phyloP scores from a whole-genome alignment of 2,329 filamentous ascomycete species.

The Sporothrix schenckii region DNA sequence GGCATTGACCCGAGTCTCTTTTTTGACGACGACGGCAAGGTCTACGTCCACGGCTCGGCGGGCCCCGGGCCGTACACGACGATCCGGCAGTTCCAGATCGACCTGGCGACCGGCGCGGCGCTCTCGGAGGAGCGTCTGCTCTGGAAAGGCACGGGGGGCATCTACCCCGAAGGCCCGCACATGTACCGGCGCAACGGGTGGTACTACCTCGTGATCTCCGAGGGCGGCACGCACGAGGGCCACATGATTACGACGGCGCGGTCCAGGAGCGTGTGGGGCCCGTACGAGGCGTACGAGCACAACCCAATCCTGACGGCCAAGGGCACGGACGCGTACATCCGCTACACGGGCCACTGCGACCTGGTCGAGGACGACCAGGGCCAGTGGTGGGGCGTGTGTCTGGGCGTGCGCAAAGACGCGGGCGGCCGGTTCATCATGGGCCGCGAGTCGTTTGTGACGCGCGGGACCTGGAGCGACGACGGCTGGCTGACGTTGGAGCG shows the following conservation, averaged over 20 bases:
- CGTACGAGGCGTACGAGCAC: constrained; percentile 13
- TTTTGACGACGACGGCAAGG: constrained; percentile 19
- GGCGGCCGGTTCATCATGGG: constrained; percentile 24
- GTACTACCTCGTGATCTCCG: constrained; percentile 4
- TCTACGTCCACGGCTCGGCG: constrained; percentile 1
- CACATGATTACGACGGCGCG: constrained; percentile 23
- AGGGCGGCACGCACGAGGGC: constrained; percentile 9
- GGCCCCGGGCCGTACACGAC: constrained; percentile 2
- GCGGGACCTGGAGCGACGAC: not conserved
- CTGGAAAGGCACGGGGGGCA: not conserved
- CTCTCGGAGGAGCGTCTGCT: constrained; percentile 14
- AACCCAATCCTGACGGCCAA: constrained; percentile 4
- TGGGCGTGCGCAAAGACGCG: constrained; percentile 14
- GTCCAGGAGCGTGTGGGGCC: not conserved
- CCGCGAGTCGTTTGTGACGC: constrained; percentile 20
- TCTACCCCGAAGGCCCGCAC: constrained; percentile 9
- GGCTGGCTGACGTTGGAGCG: constrained; percentile 20
- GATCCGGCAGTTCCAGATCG: constrained; percentile 16
- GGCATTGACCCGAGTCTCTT: constrained; percentile 20
- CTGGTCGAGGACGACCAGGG: constrained; percentile 5
- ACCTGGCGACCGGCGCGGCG: constrained; percentile 8
- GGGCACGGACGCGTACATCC: constrained; percentile 20
- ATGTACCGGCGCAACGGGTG: constrained; percentile 5
- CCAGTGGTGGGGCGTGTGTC: constrained; percentile 17
- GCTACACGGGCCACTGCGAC: constrained; percentile 12